A percentile compares a stretch with the other conserved stretches of the same genome.
Evolutionary conservation across 257 asterid genomes (phyloP).

Genomic region (Nicotiana undulata): DNA sequence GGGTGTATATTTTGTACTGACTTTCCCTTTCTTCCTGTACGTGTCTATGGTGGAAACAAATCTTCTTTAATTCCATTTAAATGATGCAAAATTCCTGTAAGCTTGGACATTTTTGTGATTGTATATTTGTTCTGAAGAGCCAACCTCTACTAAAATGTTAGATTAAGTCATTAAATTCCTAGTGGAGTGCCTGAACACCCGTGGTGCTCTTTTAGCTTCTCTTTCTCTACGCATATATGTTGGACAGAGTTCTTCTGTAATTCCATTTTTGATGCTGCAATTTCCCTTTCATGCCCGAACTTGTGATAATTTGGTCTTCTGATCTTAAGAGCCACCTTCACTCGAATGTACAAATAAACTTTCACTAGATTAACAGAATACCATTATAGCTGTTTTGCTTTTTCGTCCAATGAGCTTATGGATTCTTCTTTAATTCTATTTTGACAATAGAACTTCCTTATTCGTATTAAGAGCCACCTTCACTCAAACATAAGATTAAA

Average conservation of each 20-base stretch:
- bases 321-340: neutral
- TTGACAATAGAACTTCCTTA: neutral
- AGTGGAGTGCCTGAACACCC: neutral
- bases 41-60: neutral
- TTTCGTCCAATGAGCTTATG: neutral
- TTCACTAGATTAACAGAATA: neutral
- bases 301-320: neutral
- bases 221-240: neutral
- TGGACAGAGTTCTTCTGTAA: neutral
- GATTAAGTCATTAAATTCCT: neutral
- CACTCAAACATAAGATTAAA: neutral
- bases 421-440: too few relatives aligned
- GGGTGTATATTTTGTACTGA: neutral
- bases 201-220: neutral
- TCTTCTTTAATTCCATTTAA: neutral
- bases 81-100: neutral
- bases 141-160: neutral
- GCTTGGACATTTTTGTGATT: neutral
- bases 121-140: neutral
- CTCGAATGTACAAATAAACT: neutral
- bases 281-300: neutral
- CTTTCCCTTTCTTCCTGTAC: neutral
- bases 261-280: neutral
- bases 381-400: neutral
- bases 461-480: neutral